Evolutionary conservation across 148 eudicot genomes (phyloP).

Genomic region (Salicornia ramosissima): DNA sequence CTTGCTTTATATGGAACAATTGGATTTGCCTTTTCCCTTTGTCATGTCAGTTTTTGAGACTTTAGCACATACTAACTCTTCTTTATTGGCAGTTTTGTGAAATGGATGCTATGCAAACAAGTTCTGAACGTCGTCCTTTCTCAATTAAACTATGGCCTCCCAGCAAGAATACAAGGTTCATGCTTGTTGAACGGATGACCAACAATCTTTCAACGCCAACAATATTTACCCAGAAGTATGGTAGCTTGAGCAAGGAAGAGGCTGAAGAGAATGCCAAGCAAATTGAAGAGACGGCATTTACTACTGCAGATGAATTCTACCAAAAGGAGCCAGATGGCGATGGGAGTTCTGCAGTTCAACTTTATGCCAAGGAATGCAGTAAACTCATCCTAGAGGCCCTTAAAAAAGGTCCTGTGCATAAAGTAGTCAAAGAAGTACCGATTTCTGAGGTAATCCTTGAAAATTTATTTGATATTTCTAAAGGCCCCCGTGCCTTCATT

Average conservation of each 20-base stretch:
- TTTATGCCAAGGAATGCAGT: conserved; percentile 86
- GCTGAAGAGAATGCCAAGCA: conserved; percentile 74
- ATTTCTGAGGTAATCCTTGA: conserved; percentile 28
- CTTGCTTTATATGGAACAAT: neutral
- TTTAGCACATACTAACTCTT: neutral
- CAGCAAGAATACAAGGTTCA: conserved; percentile 54
- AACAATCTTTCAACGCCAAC: conserved; percentile 63
- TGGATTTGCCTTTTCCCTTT: neutral
- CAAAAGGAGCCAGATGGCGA: conserved; percentile 86
- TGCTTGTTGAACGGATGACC: conserved; percentile 66
- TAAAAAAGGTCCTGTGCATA: conserved; percentile 49
- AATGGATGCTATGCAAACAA: conserved; percentile 42
- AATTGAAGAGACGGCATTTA: conserved; percentile 59
- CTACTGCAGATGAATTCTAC: conserved; percentile 52
- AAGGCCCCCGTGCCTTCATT: conserved; percentile 50
- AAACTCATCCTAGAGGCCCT: conserved; percentile 64
- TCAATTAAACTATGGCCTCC: conserved; percentile 83
- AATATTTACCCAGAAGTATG: conserved; percentile 67
- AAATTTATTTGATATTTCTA: conserved; percentile 56
- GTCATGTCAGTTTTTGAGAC: neutral
- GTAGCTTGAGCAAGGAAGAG: conserved; percentile 60
- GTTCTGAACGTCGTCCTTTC: conserved; percentile 30
- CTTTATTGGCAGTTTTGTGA: neutral
- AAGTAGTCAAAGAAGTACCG: conserved; percentile 28
- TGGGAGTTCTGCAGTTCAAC: conserved; percentile 75